These are phyloP conservation scores for Xylaria cubensis DNA, from an alignment of 495 filamentous ascomycete genomes.

Conservation along the genomic window DNA sequence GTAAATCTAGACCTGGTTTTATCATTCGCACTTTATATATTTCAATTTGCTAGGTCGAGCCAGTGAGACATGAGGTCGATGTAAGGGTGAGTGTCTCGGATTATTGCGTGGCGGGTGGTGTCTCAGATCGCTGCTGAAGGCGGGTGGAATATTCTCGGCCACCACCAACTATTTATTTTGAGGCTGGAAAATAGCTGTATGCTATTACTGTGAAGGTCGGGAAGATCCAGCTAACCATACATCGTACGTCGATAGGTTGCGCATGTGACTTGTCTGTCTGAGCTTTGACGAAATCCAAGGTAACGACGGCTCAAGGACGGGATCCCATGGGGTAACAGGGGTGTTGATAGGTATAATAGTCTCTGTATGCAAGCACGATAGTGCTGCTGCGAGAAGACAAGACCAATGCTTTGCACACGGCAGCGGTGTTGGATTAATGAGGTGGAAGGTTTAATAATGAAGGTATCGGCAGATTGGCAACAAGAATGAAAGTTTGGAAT, in stretches of 20 bases:
- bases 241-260: not conserved
- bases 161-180: conserved; percentile 10
- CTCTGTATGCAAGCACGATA: conserved; percentile 8
- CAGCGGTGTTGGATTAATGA: not conserved
- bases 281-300: conserved; percentile 3
- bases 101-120: not conserved
- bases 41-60: not conserved
- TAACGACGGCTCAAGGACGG: conserved; percentile 3
- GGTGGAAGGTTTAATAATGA: conserved; percentile 4
- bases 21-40: conserved; percentile 8
- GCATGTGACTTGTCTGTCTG: not conserved
- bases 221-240: not conserved
- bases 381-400: not conserved
- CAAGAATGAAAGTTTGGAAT: not conserved
- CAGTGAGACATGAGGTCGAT: not conserved
- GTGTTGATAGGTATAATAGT: conserved; percentile 12
- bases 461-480: conserved; percentile 6
- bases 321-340: conserved; percentile 14
- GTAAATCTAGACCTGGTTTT: not conserved
- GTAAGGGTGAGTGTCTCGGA: conserved; percentile 17
- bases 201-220: not conserved
- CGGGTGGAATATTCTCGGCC: not conserved
- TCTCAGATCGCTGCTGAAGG: not conserved
- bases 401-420: conserved; percentile 1
- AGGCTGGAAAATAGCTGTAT: not conserved